Evolutionary conservation across 192 early-diverging fungal genomes (phyloP).

Genomic region (Linnemannia hyalina): DNA sequence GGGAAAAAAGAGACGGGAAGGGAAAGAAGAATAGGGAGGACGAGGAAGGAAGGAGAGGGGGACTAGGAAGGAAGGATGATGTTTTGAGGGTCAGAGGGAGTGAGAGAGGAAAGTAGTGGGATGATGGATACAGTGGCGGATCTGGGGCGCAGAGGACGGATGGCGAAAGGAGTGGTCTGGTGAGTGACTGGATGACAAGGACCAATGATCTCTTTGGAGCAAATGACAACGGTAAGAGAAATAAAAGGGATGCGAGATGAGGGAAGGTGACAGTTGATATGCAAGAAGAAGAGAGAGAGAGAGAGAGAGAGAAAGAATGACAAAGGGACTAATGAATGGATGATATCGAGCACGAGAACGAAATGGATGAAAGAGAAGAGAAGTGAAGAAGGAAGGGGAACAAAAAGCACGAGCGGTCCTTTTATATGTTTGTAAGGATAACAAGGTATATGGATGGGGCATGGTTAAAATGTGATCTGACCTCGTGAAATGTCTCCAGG

Average conservation of each 20-base stretch:
- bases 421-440: background rate
- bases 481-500: background rate
- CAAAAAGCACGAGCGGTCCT: background rate
- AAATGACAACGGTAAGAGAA: background rate
- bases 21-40: background rate
- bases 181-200: background rate
- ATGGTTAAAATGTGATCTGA: background rate
- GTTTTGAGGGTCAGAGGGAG: background rate
- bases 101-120: background rate
- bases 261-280: background rate
- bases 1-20: too few species aligned
- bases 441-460: background rate
- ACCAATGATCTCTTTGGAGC: too few species aligned
- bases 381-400: background rate
- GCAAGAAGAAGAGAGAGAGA: background rate
- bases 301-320: background rate
- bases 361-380: background rate
- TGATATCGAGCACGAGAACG: background rate
- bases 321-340: background rate
- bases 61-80: too few species aligned
- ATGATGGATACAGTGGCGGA: background rate
- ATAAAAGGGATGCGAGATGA: background rate
- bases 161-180: background rate
- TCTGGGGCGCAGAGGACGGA: background rate
- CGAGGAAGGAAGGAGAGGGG: background rate